phyloP scores from a whole-genome alignment of 371 early-diverging fungal species.

The Paraphysoderma sedebokerense region DNA sequence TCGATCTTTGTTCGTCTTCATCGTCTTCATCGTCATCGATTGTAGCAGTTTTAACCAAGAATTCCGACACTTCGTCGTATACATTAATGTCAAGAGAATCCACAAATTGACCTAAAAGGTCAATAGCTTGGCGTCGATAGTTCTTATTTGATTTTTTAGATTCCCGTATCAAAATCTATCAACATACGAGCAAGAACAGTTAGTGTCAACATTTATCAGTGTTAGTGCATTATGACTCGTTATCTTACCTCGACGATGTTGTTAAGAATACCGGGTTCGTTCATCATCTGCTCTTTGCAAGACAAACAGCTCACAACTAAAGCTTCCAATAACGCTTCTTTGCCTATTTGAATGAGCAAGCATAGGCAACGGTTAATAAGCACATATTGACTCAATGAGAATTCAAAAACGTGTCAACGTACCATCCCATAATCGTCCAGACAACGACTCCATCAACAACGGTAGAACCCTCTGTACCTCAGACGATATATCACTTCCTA shows the following conservation, averaged over 20 bases:
- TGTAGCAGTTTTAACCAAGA: slow-evolving; percentile 27
- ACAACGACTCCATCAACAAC: slow-evolving; percentile 38
- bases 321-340: slow-evolving; percentile 59
- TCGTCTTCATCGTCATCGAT: slow-evolving; percentile 48
- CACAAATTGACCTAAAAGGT: slow-evolving; percentile 37
- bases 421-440: slow-evolving; percentile 73
- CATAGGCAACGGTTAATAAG: no score
- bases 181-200: background rate
- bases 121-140: slow-evolving; percentile 49
- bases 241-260: slow-evolving; percentile 27
- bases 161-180: slow-evolving; percentile 41
- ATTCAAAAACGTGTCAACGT: no score
- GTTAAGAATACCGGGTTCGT: slow-evolving; percentile 10
- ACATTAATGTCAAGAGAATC: slow-evolving; percentile 35
- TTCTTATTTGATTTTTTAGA: slow-evolving; percentile 46
- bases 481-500: slow-evolving; percentile 11
- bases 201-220: background rate
- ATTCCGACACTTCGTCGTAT: slow-evolving; percentile 31
- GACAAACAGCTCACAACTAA: slow-evolving; percentile 40
- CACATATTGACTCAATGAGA: no score
- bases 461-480: slow-evolving; percentile 36
- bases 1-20: no score
- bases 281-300: slow-evolving; percentile 26
- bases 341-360: no score
- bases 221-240: background rate